Percentiles rank a stretch among this genome's conserved stretches.
These are phyloP conservation scores for Paecilomyces sp. DNA, from an alignment of 2,329 filamentous ascomycete genomes.

Conservation along the genomic window DNA sequence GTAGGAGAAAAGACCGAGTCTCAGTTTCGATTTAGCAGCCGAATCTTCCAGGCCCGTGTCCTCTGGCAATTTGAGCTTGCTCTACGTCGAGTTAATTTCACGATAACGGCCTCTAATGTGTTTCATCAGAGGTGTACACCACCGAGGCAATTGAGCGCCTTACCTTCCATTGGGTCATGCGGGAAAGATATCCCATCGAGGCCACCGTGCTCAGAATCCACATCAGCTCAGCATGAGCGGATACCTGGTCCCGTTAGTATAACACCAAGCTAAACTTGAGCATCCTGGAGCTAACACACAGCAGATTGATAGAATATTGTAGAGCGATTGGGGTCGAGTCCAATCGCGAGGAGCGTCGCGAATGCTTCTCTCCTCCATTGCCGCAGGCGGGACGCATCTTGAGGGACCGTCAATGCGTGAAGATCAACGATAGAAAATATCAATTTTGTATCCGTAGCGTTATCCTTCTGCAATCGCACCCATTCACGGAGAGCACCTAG, in stretches of 20 bases:
- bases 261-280: neutral
- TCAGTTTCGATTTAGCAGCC: constrained; percentile 56
- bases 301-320: constrained; percentile 77
- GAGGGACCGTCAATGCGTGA: constrained; percentile 80
- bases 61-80: constrained; percentile 62
- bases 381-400: constrained; percentile 55
- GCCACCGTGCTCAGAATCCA: constrained; percentile 93
- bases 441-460: constrained; percentile 52
- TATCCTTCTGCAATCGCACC: constrained; percentile 68
- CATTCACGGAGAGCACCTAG: constrained; percentile 82
- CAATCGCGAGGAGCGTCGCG: constrained; percentile 75
- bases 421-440: constrained; percentile 88
- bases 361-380: constrained; percentile 65
- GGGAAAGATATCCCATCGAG: constrained; percentile 83
- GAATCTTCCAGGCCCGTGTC: constrained; percentile 53
- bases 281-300: constrained; percentile 40
- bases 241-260: constrained; percentile 44
- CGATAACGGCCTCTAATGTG: neutral
- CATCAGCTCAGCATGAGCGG: constrained; percentile 83
- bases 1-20: constrained; percentile 90
- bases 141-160: constrained; percentile 4
- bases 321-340: constrained; percentile 68
- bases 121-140: neutral
- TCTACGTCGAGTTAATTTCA: constrained; percentile 41
- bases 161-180: constrained; percentile 99